These are phyloP conservation scores for Themeda triandra DNA, from an alignment of 176 grass and related monocot species.

Conservation along the genomic window DNA sequence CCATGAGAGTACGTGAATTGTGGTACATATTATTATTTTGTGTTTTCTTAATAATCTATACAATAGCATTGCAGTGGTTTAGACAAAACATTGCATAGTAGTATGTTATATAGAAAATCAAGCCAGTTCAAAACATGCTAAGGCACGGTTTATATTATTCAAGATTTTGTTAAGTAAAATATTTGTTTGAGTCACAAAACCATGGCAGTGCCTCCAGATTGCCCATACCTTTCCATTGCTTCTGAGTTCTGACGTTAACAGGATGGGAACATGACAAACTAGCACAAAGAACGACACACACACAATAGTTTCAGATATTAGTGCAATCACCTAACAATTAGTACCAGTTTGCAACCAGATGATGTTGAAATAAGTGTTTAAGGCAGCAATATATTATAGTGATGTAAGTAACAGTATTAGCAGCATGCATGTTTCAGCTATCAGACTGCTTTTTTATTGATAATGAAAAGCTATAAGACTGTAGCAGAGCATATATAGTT, in stretches of 20 bases:
- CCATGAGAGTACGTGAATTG: neutral
- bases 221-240: neutral
- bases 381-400: neutral
- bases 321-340: neutral
- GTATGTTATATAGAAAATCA: neutral
- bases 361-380: neutral
- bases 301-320: neutral
- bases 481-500: constrained; percentile 23
- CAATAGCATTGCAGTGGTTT: neutral
- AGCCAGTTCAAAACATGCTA: neutral
- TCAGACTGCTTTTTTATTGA: neutral
- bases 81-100: neutral
- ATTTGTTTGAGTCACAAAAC: neutral
- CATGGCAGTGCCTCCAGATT: neutral
- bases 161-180: neutral
- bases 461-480: neutral
- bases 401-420: neutral
- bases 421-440: neutral
- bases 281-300: neutral
- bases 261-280: neutral
- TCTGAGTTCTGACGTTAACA: constrained; percentile 7
- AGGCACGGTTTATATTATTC: neutral
- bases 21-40: neutral
- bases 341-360: neutral
- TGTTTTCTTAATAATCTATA: neutral